phyloP scores from a whole-genome alignment of 345 rosid species.

The Camelina neglecta region DNA sequence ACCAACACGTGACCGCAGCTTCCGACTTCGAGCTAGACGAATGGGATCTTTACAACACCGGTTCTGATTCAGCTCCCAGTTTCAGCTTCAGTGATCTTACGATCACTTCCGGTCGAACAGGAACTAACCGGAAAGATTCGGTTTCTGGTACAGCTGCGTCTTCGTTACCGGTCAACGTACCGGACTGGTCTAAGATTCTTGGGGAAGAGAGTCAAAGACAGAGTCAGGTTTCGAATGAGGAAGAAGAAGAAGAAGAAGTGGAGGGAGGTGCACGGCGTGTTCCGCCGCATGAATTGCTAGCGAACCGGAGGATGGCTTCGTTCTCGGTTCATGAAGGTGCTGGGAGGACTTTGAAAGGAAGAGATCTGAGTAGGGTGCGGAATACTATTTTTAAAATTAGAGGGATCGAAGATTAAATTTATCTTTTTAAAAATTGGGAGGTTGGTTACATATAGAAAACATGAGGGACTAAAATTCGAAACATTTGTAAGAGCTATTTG shows the following conservation, averaged over 20 bases:
- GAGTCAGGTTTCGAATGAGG: slow-evolving; percentile 43
- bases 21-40: slow-evolving; percentile 81
- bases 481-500: neutral
- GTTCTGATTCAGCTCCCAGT: slow-evolving; percentile 56
- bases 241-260: slow-evolving; percentile 39
- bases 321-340: slow-evolving; percentile 95
- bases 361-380: slow-evolving; percentile 91
- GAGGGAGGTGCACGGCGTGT: slow-evolving; percentile 55
- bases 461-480: slow-evolving; percentile 10
- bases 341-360: slow-evolving; percentile 97
- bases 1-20: slow-evolving; percentile 41
- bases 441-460: slow-evolving; percentile 9
- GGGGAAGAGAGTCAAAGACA: slow-evolving; percentile 61
- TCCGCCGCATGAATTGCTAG: slow-evolving; percentile 91
- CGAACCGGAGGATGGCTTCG: slow-evolving; percentile 80
- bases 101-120: slow-evolving; percentile 27
- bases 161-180: slow-evolving; percentile 86
- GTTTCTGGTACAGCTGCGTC: slow-evolving; percentile 12
- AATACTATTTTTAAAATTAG: slow-evolving; percentile 93
- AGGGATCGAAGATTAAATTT: slow-evolving; percentile 77
- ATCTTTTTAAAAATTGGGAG: neutral
- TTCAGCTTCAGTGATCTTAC: slow-evolving; percentile 38
- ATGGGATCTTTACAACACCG: slow-evolving; percentile 65
- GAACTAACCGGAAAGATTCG: slow-evolving; percentile 23
- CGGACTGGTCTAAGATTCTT: slow-evolving; percentile 97